Evolutionary conservation across 257 asterid genomes (phyloP), one percentile per base, ranked within the genome.

Genomic region (Solanum virginianum): DNA sequence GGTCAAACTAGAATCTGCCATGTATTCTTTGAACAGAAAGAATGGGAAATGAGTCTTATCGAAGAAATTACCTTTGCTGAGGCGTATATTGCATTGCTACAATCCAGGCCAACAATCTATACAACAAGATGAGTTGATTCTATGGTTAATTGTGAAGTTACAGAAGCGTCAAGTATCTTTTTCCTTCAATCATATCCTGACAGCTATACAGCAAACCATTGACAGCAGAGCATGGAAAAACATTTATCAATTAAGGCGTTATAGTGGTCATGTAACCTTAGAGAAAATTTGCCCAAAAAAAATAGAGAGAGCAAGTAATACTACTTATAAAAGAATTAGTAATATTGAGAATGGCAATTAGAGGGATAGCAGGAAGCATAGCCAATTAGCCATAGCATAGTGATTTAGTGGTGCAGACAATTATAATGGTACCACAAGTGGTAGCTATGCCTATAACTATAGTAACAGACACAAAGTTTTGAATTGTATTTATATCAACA

Each of bases 21-120:
- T 45, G 75, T 14, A 24, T 29, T 47, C 77, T 32, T 47, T 75
- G 20, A 29, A 75, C 47, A 74, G 15, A 69, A 69, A 20, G 55
- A 83, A 54, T 36, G 81, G 80, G 24, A 82, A 82, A 49, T 18
- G 12, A 84, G 65, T 22, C 22, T 53, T 45, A 80, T 85, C 82
- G 75, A 54, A 62, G 86, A 85, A 80, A 88, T 69, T 86, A 95
- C 99, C 99, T 96, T 96, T 55, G 99, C 99, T 10, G 98, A 96
- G 95, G 98, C 92, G 89, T 87, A 80, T 88, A 96, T 96, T 85
- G 98, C 98, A 86, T 95, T 85, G 85, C 97, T 94, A 89, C 99
- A 95, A 86, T 96, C 99, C 88, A 96, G 93, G 82, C 99, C 99
- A 84, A 95, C 88, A 85, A 96, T 90, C 99, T 96, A 87, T 18